Conservation (phyloP, 1,284 basidiomycete species). For the Jaminaea rosea region DNA sequence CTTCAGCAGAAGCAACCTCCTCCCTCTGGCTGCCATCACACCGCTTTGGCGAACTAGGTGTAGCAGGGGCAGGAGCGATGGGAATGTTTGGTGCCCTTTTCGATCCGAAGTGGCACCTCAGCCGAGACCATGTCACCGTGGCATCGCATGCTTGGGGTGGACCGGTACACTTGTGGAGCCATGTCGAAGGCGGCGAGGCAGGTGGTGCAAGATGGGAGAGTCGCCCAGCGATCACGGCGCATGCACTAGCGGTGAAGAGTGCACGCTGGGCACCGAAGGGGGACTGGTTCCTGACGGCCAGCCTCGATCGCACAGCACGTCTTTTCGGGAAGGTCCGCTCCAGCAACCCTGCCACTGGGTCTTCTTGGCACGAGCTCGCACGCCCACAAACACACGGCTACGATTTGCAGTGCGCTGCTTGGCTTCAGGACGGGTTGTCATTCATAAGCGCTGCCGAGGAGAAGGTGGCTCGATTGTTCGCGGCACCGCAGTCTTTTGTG, state of each 20-base stretch:
- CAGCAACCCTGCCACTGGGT: not conserved
- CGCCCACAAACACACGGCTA: constrained; percentile 45
- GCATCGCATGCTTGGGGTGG: constrained; percentile 41
- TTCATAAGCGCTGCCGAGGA: constrained; percentile 45
- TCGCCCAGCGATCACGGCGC: constrained; percentile 23
- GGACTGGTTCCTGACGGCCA: constrained; percentile 30
- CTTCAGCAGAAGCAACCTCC: constrained; percentile 16
- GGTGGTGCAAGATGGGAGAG: constrained; percentile 11
- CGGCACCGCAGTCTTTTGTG: constrained; percentile 35
- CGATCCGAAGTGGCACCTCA: constrained; percentile 10
- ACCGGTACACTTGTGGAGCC: constrained; percentile 35
- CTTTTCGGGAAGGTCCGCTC: constrained; percentile 5
- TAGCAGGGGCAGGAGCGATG: constrained; percentile 21
- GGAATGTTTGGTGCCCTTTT: constrained; percentile 42
- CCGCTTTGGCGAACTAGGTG: constrained; percentile 43
- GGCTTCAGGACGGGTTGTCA: constrained; percentile 35
- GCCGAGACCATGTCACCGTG: constrained; percentile 8
- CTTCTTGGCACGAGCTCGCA: constrained; percentile 42
- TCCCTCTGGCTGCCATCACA: constrained; percentile 40
- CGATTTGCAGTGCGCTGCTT: constrained; percentile 31
- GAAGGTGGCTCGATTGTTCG: constrained; percentile 43
- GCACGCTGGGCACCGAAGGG: constrained; percentile 39
- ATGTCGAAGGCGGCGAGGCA: not conserved
- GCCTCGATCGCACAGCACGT: constrained; percentile 39
- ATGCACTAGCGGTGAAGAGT: constrained; percentile 27